phyloP scores from a whole-genome alignment of 805 yeast genomes.

The Candida palmyrensis region DNA sequence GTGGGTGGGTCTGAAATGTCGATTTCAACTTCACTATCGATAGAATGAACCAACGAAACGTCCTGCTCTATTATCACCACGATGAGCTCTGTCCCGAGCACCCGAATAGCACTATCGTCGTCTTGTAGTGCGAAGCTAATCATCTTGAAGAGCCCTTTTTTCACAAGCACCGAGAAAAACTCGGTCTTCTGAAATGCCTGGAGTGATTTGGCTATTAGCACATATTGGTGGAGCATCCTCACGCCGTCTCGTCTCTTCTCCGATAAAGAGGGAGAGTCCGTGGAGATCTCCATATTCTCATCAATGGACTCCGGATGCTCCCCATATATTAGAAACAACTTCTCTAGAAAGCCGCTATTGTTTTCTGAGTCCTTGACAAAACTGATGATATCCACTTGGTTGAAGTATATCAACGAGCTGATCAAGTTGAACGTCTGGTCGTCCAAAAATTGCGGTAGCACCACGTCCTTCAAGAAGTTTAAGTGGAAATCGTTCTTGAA shows the following conservation, averaged over 20 bases:
- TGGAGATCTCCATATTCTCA: background rate
- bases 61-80: conserved; percentile 83
- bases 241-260: conserved; percentile 63
- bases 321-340: conserved; percentile 54
- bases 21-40: conserved; percentile 24
- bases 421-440: conserved; percentile 70
- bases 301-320: conserved; percentile 2
- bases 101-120: conserved; percentile 43
- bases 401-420: conserved; percentile 58
- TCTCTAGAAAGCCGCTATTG: conserved; percentile 42
- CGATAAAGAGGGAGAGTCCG: background rate
- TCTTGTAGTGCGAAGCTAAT: conserved; percentile 67
- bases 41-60: conserved; percentile 50
- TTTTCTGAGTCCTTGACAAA: conserved; percentile 46
- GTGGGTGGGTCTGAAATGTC: conserved; percentile 24
- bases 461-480: conserved; percentile 83
- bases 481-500: conserved; percentile 73
- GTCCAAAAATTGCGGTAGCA: conserved; percentile 74
- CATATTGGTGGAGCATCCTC: conserved; percentile 73
- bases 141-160: conserved; percentile 64
- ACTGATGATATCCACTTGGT: conserved; percentile 63
- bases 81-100: conserved; percentile 74
- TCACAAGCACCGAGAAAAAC: conserved; percentile 60
- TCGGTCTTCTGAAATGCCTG: conserved; percentile 57
- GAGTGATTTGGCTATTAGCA: conserved; percentile 63